Percentiles rank a stretch among this genome's conserved stretches.
Conservation (phyloP, 164 flowering plant genomes). For the Aristolochia contorta region DNA sequence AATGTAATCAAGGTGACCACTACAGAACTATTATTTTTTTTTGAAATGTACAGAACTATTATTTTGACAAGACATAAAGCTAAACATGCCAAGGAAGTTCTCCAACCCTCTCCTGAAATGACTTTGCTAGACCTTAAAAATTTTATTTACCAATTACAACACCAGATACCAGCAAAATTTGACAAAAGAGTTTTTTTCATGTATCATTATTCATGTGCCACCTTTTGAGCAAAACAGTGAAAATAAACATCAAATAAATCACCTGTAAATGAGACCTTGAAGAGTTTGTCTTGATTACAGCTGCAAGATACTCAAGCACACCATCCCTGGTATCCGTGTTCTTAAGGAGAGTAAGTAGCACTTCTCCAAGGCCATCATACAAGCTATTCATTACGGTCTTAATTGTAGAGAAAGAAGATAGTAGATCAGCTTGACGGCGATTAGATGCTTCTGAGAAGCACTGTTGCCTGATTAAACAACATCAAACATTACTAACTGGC, state of each 20-base stretch:
- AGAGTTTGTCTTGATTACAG: slow-evolving; percentile 71
- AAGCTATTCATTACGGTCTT: slow-evolving; percentile 74
- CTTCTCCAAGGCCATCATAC: slow-evolving; percentile 66
- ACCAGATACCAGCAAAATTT: too few species aligned
- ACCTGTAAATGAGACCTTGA: slow-evolving; percentile 96
- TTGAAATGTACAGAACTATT: too few species aligned
- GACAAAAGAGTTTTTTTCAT: too few species aligned
- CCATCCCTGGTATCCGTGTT: slow-evolving; percentile 65
- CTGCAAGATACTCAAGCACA: slow-evolving; percentile 82
- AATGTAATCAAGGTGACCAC: too few species aligned
- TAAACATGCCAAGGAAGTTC: not conserved
- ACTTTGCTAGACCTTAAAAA: not conserved
- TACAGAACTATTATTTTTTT: too few species aligned
- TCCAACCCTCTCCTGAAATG: not conserved
- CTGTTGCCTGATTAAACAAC: slow-evolving; percentile 48
- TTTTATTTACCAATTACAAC: not conserved
- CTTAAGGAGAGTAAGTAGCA: slow-evolving; percentile 64
- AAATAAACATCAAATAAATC: not conserved
- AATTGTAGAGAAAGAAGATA: slow-evolving; percentile 83
- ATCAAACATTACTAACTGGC: not conserved
- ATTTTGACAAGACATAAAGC: too few species aligned
- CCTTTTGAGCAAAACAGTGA: not conserved
- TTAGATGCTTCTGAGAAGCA: slow-evolving; percentile 82
- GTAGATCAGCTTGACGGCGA: slow-evolving; percentile 74
- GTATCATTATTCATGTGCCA: too few species aligned